These are phyloP conservation scores for Chrysanthemum seticuspe DNA, from an alignment of 129 eudicot genomes.

Conservation along the genomic window DNA sequence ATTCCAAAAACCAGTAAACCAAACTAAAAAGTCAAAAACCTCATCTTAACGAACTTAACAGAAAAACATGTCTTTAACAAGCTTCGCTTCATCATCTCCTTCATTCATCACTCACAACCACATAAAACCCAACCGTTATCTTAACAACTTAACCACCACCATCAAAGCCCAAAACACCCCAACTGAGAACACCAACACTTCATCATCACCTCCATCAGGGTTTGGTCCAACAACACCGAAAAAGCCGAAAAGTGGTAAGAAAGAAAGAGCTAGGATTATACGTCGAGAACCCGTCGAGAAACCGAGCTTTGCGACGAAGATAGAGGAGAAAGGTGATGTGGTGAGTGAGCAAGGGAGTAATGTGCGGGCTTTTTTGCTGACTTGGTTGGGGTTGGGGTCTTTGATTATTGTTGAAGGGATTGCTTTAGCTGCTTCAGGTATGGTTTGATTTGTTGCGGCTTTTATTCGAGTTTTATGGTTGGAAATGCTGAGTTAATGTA, in stretches of 20 bases:
- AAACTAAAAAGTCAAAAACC: neutral
- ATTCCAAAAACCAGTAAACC: neutral
- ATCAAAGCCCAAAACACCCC: conserved; percentile 43
- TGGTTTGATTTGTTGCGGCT: neutral
- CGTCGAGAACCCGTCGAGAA: conserved; percentile 59
- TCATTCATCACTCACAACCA: conserved; percentile 37
- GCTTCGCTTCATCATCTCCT: conserved; percentile 32
- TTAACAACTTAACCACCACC: conserved; percentile 19
- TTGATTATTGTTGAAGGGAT: conserved; percentile 70
- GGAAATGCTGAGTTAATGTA: neutral
- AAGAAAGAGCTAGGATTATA: conserved; percentile 50
- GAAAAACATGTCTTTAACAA: conserved; percentile 60
- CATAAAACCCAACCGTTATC: conserved; percentile 26
- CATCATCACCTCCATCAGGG: conserved; percentile 36
- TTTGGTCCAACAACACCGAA: conserved; percentile 32
- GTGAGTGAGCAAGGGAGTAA: conserved; percentile 34
- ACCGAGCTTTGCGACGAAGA: conserved; percentile 44
- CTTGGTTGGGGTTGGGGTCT: conserved; percentile 89
- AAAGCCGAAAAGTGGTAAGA: conserved; percentile 45
- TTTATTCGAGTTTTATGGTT: neutral
- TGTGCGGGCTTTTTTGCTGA: conserved; percentile 65
- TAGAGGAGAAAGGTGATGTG: conserved; percentile 24
- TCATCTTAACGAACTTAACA: conserved; percentile 31
- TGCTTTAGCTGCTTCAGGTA: conserved; percentile 86
- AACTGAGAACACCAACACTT: conserved; percentile 16